Conservation (phyloP, 1,284 basidiomycete genomes). For the Malassezia nana region DNA sequence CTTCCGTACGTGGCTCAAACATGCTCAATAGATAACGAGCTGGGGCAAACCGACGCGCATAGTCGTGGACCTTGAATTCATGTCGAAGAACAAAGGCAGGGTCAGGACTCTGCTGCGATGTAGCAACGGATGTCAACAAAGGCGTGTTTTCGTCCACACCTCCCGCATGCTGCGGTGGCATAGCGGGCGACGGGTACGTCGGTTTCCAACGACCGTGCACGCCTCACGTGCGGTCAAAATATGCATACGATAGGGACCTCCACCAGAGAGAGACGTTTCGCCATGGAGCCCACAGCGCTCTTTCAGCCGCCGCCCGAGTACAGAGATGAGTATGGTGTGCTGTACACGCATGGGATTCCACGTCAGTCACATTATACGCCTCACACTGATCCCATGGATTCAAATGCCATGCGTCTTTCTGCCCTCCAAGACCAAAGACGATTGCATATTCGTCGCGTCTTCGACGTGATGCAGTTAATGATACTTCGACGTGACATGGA, state of each 20-base stretch:
- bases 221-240: background rate
- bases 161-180: background rate
- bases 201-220: background rate
- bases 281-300: slow-evolving; percentile 3
- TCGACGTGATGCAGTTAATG: slow-evolving; percentile 13
- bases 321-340: slow-evolving; percentile 2
- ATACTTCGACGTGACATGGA: slow-evolving; percentile 5
- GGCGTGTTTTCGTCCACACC: slow-evolving; percentile 9
- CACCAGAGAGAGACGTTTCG: background rate
- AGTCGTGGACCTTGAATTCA: slow-evolving; percentile 3
- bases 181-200: background rate
- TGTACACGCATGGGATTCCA: slow-evolving; percentile 4
- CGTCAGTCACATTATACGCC: background rate
- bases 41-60: slow-evolving; percentile 2
- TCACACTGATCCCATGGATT: background rate
- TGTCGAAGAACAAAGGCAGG: background rate
- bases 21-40: slow-evolving; percentile 17
- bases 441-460: slow-evolving; percentile 9
- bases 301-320: slow-evolving; percentile 14
- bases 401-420: background rate
- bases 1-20: slow-evolving; percentile 13
- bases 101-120: background rate
- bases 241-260: background rate
- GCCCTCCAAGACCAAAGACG: slow-evolving; percentile 4
- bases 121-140: slow-evolving; percentile 1